Evolutionary conservation across 2,329 filamentous ascomycete genomes (phyloP), one percentile per base, ranked within the genome.

Genomic region (Ascochyta viciae-villosae): DNA sequence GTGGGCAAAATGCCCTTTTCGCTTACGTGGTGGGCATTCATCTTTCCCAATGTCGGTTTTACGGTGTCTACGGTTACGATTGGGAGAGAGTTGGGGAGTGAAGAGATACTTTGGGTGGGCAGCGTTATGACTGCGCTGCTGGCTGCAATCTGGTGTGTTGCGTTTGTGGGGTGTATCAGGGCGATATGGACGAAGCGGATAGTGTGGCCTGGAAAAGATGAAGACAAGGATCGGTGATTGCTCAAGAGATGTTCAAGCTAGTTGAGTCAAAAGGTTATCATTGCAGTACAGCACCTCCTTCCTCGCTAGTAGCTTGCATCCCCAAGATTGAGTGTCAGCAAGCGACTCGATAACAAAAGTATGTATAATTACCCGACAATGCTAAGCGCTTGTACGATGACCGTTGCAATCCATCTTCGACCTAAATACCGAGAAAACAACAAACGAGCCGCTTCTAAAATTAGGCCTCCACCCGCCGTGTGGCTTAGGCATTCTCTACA

Each of bases 21-120:
- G 78, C 76, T 88, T 2, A 57, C 54, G 9, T 88, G 85, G 85
- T 89, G 84, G 82, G 84, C 84, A 0, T 81, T 85, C 65, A 70
- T 78, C 0, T 78, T 78, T 40, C 76, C 76, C 0, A 77, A 77
- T 54, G 73, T 75, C 4, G 76, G 76, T 13, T 77, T 77, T 39
- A 70, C 68, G 33, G 41, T 77, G 16, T 71, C 73, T 12, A 78
- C 76, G 0, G 66, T 72, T 19, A 50, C 65, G 22, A 70, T 78
- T 47, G 74, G 73, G 3, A 61, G 54, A 16, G 67, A 70, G 39
- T 45, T 78, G 38, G 50, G 64, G 22, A 74, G 72, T 19, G 60
- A 68, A n/a, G 67, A 52, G 3, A 68, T 78, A 6, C 31, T 73
- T 15, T 76, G 72, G 63, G 73, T 77, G 1, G 76, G 74, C 4